Base-by-base conservation (phyloP, 768 basidiomycete species). In the Kwoniella dejecticola region DNA sequence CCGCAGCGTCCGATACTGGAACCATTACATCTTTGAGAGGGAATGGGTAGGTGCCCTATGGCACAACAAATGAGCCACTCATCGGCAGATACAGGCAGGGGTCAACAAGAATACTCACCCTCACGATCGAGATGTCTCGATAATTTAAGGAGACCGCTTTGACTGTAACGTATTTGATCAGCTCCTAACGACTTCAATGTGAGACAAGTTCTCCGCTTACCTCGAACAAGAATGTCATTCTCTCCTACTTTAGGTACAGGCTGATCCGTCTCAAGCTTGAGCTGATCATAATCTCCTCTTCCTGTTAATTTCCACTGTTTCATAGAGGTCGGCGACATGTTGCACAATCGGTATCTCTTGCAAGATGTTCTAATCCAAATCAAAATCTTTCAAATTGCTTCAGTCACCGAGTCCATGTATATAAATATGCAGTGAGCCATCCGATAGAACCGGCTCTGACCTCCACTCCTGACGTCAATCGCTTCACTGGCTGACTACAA, bases 41-140 rank as follows among this genome's bases (percentile, higher is more conserved):
- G 52, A 68, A 64, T 5, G 63, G 67, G 52, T 68, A 68, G n/a
- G 57, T 41, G 27, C 58, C 58, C 53, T 62, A 29, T 3, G 24
- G 3, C 4, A 4, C 26, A 24, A 36, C 7, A n/a, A 42, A n/a
- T 42, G 10, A 13, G 33, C 40, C 27, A 54, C 29, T 36, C 13
- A 21, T 36, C 52, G 47, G 13, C 41, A 42, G 41, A 42, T 42
- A n/a, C 5, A 11, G 17, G 17, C 17, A 42, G 19, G 41, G 41
- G 24, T 13, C 7, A 36, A 36, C 7, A 15, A 36, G 15, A 36
- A 15, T 1, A 55, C 60, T 40, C 24, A 62, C 60, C 24, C 33
- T 36, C 10, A 62, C 40, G 33, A 62, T 62, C 8, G 60, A 54
- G 46, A 62, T 56, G 29, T 62, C 61, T 19, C 61, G 45, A 33